A percentile compares a stretch with the other conserved stretches of the same genome.
These are phyloP conservation scores for Termitomyces titanicus DNA, from an alignment of 768 basidiomycete genomes.

Conservation along the genomic window DNA sequence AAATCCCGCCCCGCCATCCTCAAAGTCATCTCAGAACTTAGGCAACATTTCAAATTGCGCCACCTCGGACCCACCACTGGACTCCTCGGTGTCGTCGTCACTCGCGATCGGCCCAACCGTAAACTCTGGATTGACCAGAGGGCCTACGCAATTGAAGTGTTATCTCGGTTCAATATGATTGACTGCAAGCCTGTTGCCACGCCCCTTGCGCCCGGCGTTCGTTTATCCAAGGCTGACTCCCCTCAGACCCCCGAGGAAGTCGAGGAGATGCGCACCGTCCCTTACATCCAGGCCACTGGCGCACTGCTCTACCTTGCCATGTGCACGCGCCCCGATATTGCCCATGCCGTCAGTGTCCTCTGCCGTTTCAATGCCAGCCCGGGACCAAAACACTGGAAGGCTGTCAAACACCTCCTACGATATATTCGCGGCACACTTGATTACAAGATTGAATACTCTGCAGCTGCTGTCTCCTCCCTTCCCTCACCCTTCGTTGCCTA, in stretches of 20 bases:
- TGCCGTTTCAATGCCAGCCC: slow-evolving; percentile 2
- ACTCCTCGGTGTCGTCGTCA: slow-evolving; percentile 4
- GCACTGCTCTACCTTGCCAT: slow-evolving; percentile 6
- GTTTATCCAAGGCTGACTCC: not conserved
- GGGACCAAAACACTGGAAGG: slow-evolving; percentile 8
- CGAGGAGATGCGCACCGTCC: slow-evolving; percentile 2
- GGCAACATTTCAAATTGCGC: not conserved
- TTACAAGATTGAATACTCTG: slow-evolving; percentile 12
- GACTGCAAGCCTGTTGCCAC: slow-evolving; percentile 8
- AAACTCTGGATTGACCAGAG: not conserved
- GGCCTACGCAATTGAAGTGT: not conserved
- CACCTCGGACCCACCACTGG: slow-evolving; percentile 2
- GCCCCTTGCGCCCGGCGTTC: slow-evolving; percentile 1
- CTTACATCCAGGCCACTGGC: slow-evolving; percentile 9
- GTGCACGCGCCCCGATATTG: slow-evolving; percentile 6
- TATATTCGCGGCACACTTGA: slow-evolving; percentile 13
- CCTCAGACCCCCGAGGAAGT: not conserved
- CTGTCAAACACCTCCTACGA: slow-evolving; percentile 4
- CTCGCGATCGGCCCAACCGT: not conserved
- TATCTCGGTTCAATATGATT: slow-evolving; percentile 3
- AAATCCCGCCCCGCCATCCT: not conserved
- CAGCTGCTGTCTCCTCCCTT: not conserved
- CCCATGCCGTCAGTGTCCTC: not conserved
- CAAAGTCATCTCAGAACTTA: not conserved
- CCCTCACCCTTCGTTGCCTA: slow-evolving; percentile 15